Base-by-base conservation (phyloP, 2,329 filamentous ascomycete genomes). In the Gyromitra esculenta region DNA sequence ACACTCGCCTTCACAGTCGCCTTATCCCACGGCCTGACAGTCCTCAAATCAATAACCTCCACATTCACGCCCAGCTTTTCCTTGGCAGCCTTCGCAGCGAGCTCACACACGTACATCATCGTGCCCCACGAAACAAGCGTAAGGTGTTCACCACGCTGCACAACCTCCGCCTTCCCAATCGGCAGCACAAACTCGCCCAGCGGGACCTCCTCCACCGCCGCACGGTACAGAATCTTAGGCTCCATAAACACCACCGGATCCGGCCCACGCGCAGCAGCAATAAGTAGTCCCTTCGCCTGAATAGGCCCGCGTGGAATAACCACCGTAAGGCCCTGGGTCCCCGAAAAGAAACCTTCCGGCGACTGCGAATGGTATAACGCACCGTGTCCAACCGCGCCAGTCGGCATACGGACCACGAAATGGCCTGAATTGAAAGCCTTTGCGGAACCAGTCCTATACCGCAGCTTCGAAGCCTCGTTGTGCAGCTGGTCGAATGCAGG, bases 231-330 rank as follows among this genome's bases (percentile, higher is more conserved):
- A 60, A 96, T 92, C 85, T 97, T 97, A 57, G 94, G 94, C 83
- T 97, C 94, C 90, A 97, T 90, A 84, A 97, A 97, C 68, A 97
- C 86, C 78, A 95, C 93, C 0, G 94, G 94, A 83, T 97, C 94
- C 77, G 93, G 92, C 81, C 87, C 89, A 85, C 85, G 89, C 66
- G 89, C 89, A 68, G 97, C 93, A 0, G 91, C 88, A 1, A 91
- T 88, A 1, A 97, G 86, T 1, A 97, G 86, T 1, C 94, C 94
- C 84, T 97, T 97, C 4, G 94, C 94, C 83, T 97, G 94, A 1
- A 91, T 84, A 0, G 94, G 94, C 0, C 92, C 96, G 59, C 94
- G 88, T 0, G 94, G 94, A 83, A 97, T 91, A 35, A 97, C 89
- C 31, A 97, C 93, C 63, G 92, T 88, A 56, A 97, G 85, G 1